Base-by-base conservation (phyloP, 345 rosid species). In the Rhodamnia argentea region DNA sequence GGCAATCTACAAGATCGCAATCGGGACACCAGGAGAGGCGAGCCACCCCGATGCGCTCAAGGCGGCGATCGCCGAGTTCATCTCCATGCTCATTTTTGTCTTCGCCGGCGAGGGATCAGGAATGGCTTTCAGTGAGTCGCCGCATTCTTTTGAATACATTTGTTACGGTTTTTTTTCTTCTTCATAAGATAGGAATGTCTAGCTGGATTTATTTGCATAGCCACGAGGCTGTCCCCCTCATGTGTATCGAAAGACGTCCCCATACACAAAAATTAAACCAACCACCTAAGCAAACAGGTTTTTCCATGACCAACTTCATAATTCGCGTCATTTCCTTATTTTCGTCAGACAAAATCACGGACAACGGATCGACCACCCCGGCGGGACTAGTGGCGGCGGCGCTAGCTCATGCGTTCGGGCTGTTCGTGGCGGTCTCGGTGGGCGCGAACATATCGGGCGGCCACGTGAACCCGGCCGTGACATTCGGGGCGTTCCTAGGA, bases 101-200 rank as follows among this genome's bases (percentile, higher is more conserved):
- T 96, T 96, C 24, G 99, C 97, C 4, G 99, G 99, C 51, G 90
- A 93, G 92, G 99, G 99, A 20, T 95, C 98, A 0, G 99, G 99
- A 81, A 95, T 96, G 98, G 98, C 97, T 57, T 95, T 90, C 52
- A 93, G 96, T 90, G 94, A 88, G 94, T 84, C 15, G 6, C 5
- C 47, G 4, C 10, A 6, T 14, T 37, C 24, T 22, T 18, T 18
- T 10, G 20, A 16, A 24, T 10, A 3, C 5, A 8, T 32, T 64
- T 26, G 32, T n/a, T n/a, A 9, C n/a, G 5, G 2, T 32, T 52
- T 60, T 24, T 11, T 16, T 2, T 51, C 1, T 50, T 10, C 2
- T 51, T 51, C 1, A 13, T 9, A 1, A 40, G 7, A 10, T 22
- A 4, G 10, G 7, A 20, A 20, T 22, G 7, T 55, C 26, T 70